Evolutionary conservation across 495 filamentous ascomycete genomes (phyloP).

Genomic region (Neurospora intermedia): DNA sequence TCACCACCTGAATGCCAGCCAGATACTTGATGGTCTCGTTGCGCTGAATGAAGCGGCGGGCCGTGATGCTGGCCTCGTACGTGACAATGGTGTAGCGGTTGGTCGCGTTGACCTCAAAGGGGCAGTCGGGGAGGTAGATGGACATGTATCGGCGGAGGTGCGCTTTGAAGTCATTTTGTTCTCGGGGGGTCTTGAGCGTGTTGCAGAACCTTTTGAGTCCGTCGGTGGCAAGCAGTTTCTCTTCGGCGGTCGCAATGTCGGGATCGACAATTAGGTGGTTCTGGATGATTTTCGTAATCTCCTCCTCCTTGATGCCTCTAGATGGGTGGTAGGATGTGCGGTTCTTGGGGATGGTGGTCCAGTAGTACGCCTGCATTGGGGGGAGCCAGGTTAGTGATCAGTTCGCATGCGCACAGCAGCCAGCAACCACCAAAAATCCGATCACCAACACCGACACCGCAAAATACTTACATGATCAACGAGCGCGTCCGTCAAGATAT

Average conservation of each 20-base stretch:
- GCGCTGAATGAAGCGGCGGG: slow-evolving; percentile 62
- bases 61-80: slow-evolving; percentile 81
- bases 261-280: slow-evolving; percentile 65
- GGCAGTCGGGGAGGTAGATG: slow-evolving; percentile 85
- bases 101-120: slow-evolving; percentile 87
- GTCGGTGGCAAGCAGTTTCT: slow-evolving; percentile 56
- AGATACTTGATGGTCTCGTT: slow-evolving; percentile 87
- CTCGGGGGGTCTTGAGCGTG: slow-evolving; percentile 57
- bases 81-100: slow-evolving; percentile 90
- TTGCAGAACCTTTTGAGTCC: slow-evolving; percentile 63
- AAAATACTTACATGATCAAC: slow-evolving; percentile 65
- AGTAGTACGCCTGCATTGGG: slow-evolving; percentile 66
- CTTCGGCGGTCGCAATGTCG: slow-evolving; percentile 56
- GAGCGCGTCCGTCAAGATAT: slow-evolving; percentile 90
- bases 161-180: slow-evolving; percentile 76
- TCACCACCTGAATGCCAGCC: slow-evolving; percentile 74
- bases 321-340: slow-evolving; percentile 74
- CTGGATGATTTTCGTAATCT: slow-evolving; percentile 68
- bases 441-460: background rate
- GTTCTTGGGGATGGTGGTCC: slow-evolving; percentile 93
- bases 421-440: background rate
- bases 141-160: slow-evolving; percentile 87
- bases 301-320: slow-evolving; percentile 71
- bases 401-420: background rate
- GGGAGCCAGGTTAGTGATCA: background rate